phyloP scores from a whole-genome alignment of 805 yeast genomes.

The Schwanniomyces vanrijiae region DNA sequence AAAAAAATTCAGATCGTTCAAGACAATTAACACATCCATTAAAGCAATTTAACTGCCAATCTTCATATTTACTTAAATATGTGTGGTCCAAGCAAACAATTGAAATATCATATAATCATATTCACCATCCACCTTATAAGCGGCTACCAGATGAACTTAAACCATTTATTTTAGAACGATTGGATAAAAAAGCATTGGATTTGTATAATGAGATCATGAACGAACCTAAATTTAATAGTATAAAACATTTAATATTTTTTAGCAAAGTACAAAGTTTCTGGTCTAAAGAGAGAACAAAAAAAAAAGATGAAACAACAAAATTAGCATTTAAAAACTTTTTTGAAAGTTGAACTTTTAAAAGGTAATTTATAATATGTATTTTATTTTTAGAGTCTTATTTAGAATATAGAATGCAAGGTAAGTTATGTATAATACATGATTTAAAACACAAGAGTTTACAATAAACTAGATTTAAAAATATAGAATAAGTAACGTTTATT shows the following conservation, averaged over 20 bases:
- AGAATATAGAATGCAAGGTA: slow-evolving; percentile 1
- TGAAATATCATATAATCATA: slow-evolving; percentile 13
- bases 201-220: slow-evolving; percentile 14
- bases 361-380: not conserved
- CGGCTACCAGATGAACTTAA: slow-evolving; percentile 16
- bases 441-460: not conserved
- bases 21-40: slow-evolving; percentile 15
- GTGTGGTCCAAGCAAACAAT: slow-evolving; percentile 13
- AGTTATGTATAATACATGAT: not conserved
- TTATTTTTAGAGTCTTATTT: not conserved
- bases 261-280: slow-evolving; percentile 19
- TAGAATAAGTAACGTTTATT: not conserved
- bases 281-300: slow-evolving; percentile 15
- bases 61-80: slow-evolving; percentile 13
- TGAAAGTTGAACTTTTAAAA: not conserved
- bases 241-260: slow-evolving; percentile 13
- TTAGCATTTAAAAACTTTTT: slow-evolving; percentile 18
- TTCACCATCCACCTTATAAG: slow-evolving; percentile 14
- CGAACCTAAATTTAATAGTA: slow-evolving; percentile 9
- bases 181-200: slow-evolving; percentile 16
- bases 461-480: not conserved
- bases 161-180: slow-evolving; percentile 14
- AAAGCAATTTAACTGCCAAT: slow-evolving; percentile 15
- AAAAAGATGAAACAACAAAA: slow-evolving; percentile 15
- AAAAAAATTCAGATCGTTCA: slow-evolving; percentile 4